Base-by-base conservation (phyloP, 2,329 filamentous ascomycete species). In the Hymenoscyphus infarciens region DNA sequence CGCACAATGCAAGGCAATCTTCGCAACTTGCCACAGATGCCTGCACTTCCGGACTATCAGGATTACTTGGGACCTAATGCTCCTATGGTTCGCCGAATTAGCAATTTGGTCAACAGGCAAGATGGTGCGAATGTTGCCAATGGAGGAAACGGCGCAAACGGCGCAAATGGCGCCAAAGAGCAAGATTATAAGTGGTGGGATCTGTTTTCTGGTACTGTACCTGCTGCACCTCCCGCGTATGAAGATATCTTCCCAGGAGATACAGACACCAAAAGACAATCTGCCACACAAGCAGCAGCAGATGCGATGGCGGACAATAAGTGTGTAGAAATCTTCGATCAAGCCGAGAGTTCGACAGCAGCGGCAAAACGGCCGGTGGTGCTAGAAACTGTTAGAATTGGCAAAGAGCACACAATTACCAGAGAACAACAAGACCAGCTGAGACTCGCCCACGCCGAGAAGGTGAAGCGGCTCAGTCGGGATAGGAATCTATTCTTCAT, bases 161-260 rank as follows among this genome's bases (percentile, higher is more conserved):
- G n/a, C n/a, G n/a, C 25, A 27, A 27, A 27, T 29, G 63, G 75
- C 56, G 65, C 75, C 53, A 82, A 81, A 65, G 78, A 79, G 59
- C 74, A 79, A 61, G 82, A 86, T 59, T 79, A 79, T 68, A 81
- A 82, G 64, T 90, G 88, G 87, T 90, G 87, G 84, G 87, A 89
- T 71, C 77, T 88, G 31, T 82, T 88, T 54, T 85, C 85, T 8
- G 77, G 81, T 42, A 78, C 76, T 22, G 77, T 77, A 45, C 76
- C 83, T 10, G 78, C 80, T 3, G 80, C 83, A 35, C 90, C 90
- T 8, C 91, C 91, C 10, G 84, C 91, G 0, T 95, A 95, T 67
- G 87, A 92, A 60, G 91, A 93, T 56, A 84, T 95, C 31, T 95
- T 87, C 73, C 90, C 89, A 1, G 70, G 69, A 38, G 78, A 81